Evolutionary conservation across 2,329 filamentous ascomycete species (phyloP).

Genomic region (Scolecobasidium constrictum): DNA sequence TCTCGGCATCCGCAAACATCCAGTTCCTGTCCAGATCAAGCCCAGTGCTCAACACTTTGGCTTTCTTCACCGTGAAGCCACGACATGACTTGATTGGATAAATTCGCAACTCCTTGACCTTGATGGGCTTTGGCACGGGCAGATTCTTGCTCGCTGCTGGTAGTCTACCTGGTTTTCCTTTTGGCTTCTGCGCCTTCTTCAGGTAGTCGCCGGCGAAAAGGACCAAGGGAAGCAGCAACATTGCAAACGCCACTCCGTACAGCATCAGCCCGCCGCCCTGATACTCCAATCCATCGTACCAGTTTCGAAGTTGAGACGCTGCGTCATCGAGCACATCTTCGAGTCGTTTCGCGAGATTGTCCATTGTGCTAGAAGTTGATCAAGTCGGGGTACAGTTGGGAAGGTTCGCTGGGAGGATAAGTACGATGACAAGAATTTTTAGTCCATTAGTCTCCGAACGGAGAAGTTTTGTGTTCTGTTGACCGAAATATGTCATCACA

Average conservation of each 20-base stretch:
- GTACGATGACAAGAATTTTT: too few species aligned
- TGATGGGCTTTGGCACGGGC: conserved; percentile 25
- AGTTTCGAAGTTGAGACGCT: background rate
- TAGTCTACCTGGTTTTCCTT: conserved; percentile 12
- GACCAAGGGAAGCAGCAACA: conserved; percentile 21
- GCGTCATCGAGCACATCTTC: background rate
- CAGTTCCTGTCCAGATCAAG: conserved; percentile 53
- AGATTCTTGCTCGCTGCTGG: conserved; percentile 2
- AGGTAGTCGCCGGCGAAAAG: conserved; percentile 20
- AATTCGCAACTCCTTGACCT: conserved; percentile 40
- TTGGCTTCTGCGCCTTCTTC: conserved; percentile 10
- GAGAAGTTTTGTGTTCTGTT: too few species aligned
- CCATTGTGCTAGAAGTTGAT: background rate
- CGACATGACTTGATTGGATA: conserved; percentile 60
- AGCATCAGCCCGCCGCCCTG: conserved; percentile 6
- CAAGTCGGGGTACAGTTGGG: too few species aligned
- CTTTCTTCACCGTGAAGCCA: conserved; percentile 43
- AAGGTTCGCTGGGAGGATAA: too few species aligned
- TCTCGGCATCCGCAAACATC: conserved; percentile 51
- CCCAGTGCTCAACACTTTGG: conserved; percentile 43
- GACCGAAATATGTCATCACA: too few species aligned
- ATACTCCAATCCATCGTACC: conserved; percentile 6
- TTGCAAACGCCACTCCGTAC: conserved; percentile 11
- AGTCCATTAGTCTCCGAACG: too few species aligned
- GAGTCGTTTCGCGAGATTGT: background rate